Evolutionary conservation across 139 green algal genomes (phyloP).

Genomic region (Prasinococcaceae sp.): DNA sequence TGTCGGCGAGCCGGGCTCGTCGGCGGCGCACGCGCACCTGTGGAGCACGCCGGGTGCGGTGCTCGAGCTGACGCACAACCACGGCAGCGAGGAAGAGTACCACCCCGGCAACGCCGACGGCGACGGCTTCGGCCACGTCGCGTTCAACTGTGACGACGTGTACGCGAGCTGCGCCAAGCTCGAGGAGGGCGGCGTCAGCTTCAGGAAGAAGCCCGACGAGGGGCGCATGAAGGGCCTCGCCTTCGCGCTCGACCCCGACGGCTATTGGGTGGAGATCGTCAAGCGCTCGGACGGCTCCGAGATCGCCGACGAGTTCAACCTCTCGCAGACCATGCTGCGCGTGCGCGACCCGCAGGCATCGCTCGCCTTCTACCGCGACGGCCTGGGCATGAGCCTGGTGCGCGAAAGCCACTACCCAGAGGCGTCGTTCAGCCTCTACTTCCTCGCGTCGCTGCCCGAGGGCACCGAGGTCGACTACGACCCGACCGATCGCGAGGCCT

Average conservation of each 20-base stretch:
- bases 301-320: not conserved
- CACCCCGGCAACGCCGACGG: slow-evolving; percentile 10
- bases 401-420: slow-evolving; percentile 59
- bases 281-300: slow-evolving; percentile 2
- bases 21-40: slow-evolving; percentile 3
- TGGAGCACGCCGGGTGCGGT: not conserved
- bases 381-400: slow-evolving; percentile 62
- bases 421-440: slow-evolving; percentile 70
- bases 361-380: slow-evolving; percentile 75
- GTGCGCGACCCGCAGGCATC: slow-evolving; percentile 54
- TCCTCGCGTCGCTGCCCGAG: slow-evolving; percentile 33
- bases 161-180: not conserved
- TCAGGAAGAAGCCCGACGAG: slow-evolving; percentile 22
- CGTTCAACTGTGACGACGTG: slow-evolving; percentile 8
- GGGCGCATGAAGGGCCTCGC: slow-evolving; percentile 35
- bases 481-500: not conserved
- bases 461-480: not conserved
- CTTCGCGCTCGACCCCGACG: slow-evolving; percentile 36
- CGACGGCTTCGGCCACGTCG: slow-evolving; percentile 16
- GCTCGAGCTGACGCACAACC: slow-evolving; percentile 17
- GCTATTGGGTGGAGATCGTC: slow-evolving; percentile 42
- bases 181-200: slow-evolving; percentile 4
- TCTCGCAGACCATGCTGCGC: slow-evolving; percentile 62
- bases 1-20: not conserved
- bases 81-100: slow-evolving; percentile 2